Evolutionary conservation across 2,329 filamentous ascomycete species (phyloP).

Genomic region (Triangularia verruculosa): DNA sequence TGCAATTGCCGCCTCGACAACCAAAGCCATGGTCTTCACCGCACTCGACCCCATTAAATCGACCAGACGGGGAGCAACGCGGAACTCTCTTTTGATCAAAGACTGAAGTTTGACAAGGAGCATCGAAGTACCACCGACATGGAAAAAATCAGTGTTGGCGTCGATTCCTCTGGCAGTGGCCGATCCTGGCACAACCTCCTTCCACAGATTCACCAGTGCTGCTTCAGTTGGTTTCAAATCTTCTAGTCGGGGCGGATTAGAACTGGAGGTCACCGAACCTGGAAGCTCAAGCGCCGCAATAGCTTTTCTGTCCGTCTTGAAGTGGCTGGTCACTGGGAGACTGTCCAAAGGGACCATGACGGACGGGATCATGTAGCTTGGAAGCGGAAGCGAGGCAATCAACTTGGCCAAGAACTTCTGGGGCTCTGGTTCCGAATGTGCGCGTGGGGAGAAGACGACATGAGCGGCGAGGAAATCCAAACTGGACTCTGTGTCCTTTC

Average conservation of each 20-base stretch:
- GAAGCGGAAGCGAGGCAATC: slow-evolving; percentile 4
- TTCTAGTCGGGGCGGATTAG: background rate
- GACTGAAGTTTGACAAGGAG: slow-evolving; percentile 39
- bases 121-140: slow-evolving; percentile 41
- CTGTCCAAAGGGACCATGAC: slow-evolving; percentile 12
- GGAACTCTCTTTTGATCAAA: slow-evolving; percentile 34
- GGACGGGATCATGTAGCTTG: slow-evolving; percentile 18
- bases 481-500: background rate
- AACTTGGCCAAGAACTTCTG: slow-evolving; percentile 32
- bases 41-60: slow-evolving; percentile 39
- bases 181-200: background rate
- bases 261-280: background rate
- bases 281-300: background rate
- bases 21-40: slow-evolving; percentile 38
- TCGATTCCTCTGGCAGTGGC: background rate
- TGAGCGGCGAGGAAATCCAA: background rate
- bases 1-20: background rate
- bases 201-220: background rate
- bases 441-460: background rate
- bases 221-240: too few species aligned
- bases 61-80: slow-evolving; percentile 32
- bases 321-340: slow-evolving; percentile 8
- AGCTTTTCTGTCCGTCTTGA: slow-evolving; percentile 16
- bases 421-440: background rate
- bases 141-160: slow-evolving; percentile 34